These are phyloP conservation scores for Raffaelea albimanens DNA, from an alignment of 2,329 filamentous ascomycete genomes.

Conservation along the genomic window DNA sequence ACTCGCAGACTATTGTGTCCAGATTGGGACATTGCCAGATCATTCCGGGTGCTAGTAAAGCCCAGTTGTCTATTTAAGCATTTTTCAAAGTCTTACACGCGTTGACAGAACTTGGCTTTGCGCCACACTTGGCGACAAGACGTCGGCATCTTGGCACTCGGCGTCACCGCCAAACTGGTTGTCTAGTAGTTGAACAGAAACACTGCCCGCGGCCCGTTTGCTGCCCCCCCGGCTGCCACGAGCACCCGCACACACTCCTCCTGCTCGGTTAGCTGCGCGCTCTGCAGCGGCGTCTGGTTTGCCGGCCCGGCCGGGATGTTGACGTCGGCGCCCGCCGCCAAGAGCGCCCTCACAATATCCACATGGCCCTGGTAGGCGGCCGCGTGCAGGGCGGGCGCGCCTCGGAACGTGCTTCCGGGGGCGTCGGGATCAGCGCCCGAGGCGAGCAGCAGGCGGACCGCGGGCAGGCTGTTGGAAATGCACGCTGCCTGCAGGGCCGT, in stretches of 20 bases:
- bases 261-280: not conserved
- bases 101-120: too few relatives aligned
- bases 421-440: constrained; percentile 16
- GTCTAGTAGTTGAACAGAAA: not conserved
- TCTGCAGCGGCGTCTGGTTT: constrained; percentile 9
- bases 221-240: not conserved
- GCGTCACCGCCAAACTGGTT: too few relatives aligned
- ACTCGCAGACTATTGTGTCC: too few relatives aligned
- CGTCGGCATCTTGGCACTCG: too few relatives aligned
- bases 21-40: too few relatives aligned
- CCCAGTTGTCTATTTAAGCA: too few relatives aligned
- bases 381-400: constrained; percentile 13
- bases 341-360: constrained; percentile 9
- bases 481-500: constrained; percentile 24
- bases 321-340: constrained; percentile 9
- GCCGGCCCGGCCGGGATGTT: constrained; percentile 3
- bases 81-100: too few relatives aligned
- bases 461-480: constrained; percentile 24
- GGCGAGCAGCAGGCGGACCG: constrained; percentile 14
- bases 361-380: constrained; percentile 11
- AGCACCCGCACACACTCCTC: not conserved
- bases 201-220: not conserved
- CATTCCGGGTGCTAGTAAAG: too few relatives aligned
- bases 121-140: too few relatives aligned
- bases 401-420: constrained; percentile 13